Base-by-base conservation (phyloP, 176 grass and related monocot genomes). In the Carex littledalei region DNA sequence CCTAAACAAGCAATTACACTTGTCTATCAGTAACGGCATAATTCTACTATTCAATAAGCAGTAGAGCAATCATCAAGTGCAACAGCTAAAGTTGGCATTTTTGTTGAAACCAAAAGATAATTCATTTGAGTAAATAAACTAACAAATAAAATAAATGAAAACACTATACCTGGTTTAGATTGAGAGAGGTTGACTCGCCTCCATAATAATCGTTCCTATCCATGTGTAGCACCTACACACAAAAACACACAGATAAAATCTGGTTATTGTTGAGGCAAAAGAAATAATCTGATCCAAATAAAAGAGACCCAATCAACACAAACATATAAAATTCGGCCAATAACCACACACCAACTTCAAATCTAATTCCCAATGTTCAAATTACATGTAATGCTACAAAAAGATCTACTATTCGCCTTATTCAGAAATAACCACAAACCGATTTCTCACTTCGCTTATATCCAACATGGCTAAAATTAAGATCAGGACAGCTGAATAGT, bases 141-240 rank as follows among this genome's bases (percentile, higher is more conserved):
- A 62, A 83, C 6, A 58, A 24, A 66, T 2, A 13, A 86, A 34
- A 79, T 9, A 63, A 29, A 37, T 41, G 67, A 82, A 62, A 68
- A 15, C 0, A 35, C 3, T 26, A 79, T 60, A 88, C 94, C 90
- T 97, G 94, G 52, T 88, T 87, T 11, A 97, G 87, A 85, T 92
- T 97, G 43, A 97, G 94, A 17, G 94, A 97, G 13, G 90, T 90
- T 72, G 85, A 92, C 61, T 94, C 94, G 56, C 94, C 94, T 37
- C 94, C 94, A 20, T 97, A 97, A 52, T 94, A 97, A 66, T 97
- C 94, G 56, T 94, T 97, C 84, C 90, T 94, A 64, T 97, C 94
- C 94, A 97, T 97, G 73, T 97, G 94, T 8, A 97, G 73, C 10
- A 97, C 94, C 94, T 97, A 86, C 16, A 54, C 24, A 60, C 9